Conservation (phyloP, 2,329 filamentous ascomycete genomes). For the Moelleriella libera region DNA sequence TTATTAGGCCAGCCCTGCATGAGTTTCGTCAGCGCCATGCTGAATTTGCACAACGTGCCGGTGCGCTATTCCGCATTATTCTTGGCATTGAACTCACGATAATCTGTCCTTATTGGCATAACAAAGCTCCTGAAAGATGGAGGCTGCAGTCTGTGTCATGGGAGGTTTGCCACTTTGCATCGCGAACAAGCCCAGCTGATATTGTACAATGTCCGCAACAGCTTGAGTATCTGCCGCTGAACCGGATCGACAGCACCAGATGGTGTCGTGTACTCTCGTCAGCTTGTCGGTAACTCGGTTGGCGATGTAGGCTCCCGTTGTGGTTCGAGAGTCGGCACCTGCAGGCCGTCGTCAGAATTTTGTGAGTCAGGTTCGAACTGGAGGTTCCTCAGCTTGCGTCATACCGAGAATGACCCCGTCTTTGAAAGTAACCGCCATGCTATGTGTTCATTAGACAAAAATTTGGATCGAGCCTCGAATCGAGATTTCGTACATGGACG, state of each 20-base stretch:
- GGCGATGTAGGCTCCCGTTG: slow-evolving; percentile 94
- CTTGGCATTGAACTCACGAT: slow-evolving; percentile 42
- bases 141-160: slow-evolving; percentile 87
- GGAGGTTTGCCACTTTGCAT: slow-evolving; percentile 81
- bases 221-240: slow-evolving; percentile 97
- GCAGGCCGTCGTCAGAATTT: slow-evolving; percentile 6
- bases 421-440: slow-evolving; percentile 97
- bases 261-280: slow-evolving; percentile 94
- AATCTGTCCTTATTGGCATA: slow-evolving; percentile 93
- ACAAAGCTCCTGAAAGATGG: slow-evolving; percentile 95
- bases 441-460: slow-evolving; percentile 27
- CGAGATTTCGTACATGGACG: slow-evolving; percentile 60
- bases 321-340: slow-evolving; percentile 94
- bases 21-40: too few species aligned
- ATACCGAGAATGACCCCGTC: slow-evolving; percentile 86
- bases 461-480: slow-evolving; percentile 13
- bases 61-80: too few species aligned
- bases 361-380: neutral
- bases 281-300: slow-evolving; percentile 99
- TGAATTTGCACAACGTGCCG: too few species aligned
- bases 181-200: slow-evolving; percentile 85
- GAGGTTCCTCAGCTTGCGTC: slow-evolving; percentile 8
- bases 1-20: slow-evolving; percentile 81
- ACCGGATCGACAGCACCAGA: slow-evolving; percentile 98
- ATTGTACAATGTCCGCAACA: slow-evolving; percentile 94